Conservation (phyloP, 2,329 filamentous ascomycete genomes). For the Monascus ruber region DNA sequence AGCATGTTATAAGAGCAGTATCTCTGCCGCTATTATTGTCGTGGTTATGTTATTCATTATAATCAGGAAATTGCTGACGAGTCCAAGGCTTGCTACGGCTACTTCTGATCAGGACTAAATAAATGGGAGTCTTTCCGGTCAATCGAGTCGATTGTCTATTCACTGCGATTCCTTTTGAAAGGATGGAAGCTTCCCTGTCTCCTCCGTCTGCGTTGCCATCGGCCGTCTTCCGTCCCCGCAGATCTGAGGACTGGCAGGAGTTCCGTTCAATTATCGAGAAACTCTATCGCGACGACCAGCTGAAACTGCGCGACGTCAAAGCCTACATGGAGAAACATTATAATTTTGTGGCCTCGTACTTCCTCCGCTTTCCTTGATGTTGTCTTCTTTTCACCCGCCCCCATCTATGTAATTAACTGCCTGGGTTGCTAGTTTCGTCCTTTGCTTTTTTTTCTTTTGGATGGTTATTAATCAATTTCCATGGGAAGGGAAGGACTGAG, state of each 20-base stretch:
- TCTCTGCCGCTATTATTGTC: too few species aligned
- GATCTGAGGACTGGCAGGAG: constrained; percentile 26
- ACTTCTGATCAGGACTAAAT: too few species aligned
- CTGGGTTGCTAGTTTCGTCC: too few species aligned
- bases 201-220: constrained; percentile 8
- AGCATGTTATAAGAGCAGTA: too few species aligned
- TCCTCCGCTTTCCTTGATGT: constrained; percentile 1
- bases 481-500: too few species aligned
- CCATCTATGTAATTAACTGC: not conserved
- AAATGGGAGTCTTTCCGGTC: too few species aligned
- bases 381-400: constrained; percentile 1
- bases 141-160: too few species aligned
- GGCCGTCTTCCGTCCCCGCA: constrained; percentile 21
- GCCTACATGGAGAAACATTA: constrained; percentile 25
- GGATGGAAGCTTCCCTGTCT: constrained; percentile 15
- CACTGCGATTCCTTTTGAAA: not conserved
- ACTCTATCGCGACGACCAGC: constrained; percentile 24
- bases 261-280: constrained; percentile 24
- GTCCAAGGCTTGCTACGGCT: too few species aligned
- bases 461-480: too few species aligned
- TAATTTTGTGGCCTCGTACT: constrained; percentile 26
- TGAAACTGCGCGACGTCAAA: constrained; percentile 26
- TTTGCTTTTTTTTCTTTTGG: too few species aligned
- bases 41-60: too few species aligned
- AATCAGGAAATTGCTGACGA: too few species aligned